Percentiles rank a stretch among this genome's conserved stretches.
phyloP scores from a whole-genome alignment of 768 basidiomycete species.

The Lactifluus piperatus region DNA sequence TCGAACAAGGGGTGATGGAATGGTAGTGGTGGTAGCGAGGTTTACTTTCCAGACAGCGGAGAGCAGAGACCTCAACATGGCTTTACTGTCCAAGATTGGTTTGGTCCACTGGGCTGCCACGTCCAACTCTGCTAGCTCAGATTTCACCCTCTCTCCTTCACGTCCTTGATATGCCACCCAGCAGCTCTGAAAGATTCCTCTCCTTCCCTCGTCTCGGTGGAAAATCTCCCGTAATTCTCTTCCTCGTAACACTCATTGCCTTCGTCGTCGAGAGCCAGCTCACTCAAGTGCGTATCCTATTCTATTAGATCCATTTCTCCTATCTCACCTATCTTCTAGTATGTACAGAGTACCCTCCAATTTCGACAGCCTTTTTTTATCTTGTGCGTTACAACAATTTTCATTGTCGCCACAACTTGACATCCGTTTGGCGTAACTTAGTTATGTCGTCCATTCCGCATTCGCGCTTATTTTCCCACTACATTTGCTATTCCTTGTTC shows the following conservation, averaged over 20 bases:
- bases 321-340: constrained; percentile 33
- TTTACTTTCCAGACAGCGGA: constrained; percentile 47
- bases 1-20: constrained; percentile 33
- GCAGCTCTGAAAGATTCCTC: background rate
- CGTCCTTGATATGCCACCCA: background rate
- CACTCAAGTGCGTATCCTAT: constrained; percentile 48
- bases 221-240: constrained; percentile 43
- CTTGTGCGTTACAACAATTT: constrained; percentile 44
- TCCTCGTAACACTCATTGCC: constrained; percentile 50
- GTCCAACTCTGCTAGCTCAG: too few species aligned
- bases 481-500: constrained; percentile 60
- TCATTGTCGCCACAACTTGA: too few species aligned
- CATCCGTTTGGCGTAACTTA: constrained; percentile 49
- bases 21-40: constrained; percentile 25
- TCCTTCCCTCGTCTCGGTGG: constrained; percentile 29
- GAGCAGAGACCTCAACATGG: constrained; percentile 61
- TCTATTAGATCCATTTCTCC: background rate
- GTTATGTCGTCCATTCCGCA: constrained; percentile 81
- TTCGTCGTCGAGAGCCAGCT: constrained; percentile 75
- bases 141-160: too few species aligned
- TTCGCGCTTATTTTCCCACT: constrained; percentile 75
- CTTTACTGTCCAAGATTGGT: background rate
- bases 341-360: constrained; percentile 65
- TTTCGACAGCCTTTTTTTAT: constrained; percentile 87
- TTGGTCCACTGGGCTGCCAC: background rate